Evolutionary conservation across 805 yeast genomes (phyloP).

Genomic region (Tetrapisispora nanseiensis): DNA sequence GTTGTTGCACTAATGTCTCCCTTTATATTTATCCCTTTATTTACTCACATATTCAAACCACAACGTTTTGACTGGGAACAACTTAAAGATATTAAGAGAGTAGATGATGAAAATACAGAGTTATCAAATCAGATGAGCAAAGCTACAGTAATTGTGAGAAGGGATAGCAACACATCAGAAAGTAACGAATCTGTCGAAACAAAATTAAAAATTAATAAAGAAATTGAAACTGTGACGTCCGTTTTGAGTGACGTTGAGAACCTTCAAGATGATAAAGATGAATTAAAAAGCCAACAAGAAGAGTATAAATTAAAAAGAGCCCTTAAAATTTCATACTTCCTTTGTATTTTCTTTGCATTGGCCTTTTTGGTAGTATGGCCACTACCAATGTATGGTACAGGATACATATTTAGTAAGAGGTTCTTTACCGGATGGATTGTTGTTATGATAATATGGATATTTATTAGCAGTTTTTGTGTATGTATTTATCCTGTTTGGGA

Average conservation of each 20-base stretch:
- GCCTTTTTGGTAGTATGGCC: constrained; percentile 75
- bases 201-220: background rate
- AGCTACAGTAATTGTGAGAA: background rate
- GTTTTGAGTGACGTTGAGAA: constrained; percentile 27
- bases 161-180: background rate
- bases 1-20: constrained; percentile 76
- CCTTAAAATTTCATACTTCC: constrained; percentile 48
- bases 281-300: constrained; percentile 39
- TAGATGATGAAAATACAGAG: constrained; percentile 58
- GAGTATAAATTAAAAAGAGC: constrained; percentile 42
- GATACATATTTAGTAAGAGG: constrained; percentile 60
- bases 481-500: constrained; percentile 63
- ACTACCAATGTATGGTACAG: constrained; percentile 85
- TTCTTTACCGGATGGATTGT: constrained; percentile 88
- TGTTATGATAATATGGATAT: constrained; percentile 76
- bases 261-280: constrained; percentile 12
- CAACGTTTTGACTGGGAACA: constrained; percentile 67
- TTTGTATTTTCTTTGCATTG: constrained; percentile 53
- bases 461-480: constrained; percentile 54
- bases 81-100: constrained; percentile 51
- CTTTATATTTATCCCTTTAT: constrained; percentile 49
- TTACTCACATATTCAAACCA: constrained; percentile 55
- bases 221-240: constrained; percentile 16
- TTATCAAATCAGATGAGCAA: constrained; percentile 17
- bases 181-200: background rate